Evolutionary conservation across 2,329 filamentous ascomycete genomes (phyloP), one percentile per base, ranked within the genome.

Genomic region (Aspergillus fischeri): DNA sequence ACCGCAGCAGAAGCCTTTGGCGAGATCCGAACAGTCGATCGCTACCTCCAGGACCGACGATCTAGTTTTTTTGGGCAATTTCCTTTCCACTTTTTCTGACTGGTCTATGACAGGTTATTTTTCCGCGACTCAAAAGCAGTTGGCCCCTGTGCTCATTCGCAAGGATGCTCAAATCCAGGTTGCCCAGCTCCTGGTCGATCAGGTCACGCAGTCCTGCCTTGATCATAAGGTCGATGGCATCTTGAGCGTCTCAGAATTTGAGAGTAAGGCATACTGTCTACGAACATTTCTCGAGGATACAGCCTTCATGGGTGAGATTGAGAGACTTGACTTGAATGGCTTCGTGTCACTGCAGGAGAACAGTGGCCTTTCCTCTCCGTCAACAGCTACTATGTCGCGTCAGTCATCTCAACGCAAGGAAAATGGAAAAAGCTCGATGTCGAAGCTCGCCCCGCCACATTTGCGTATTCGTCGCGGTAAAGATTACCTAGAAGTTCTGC

Each of bases 381-480:
- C 24, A 55, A 56, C 49, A 55, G 54, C 45, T 7, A 49, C 59
- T 47, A 57, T 61, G 45, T 47, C 59, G 28, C 60, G 67, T 20
- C 62, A 60, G 28, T 65, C 63, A 25, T 56, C 62, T 28, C 63
- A 67, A 14, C 63, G 64, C 21, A 72, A 69, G 60, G 68, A 71
- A 28, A 20, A 59, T 45, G 54, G 61, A 25, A 70, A 63, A 63
- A 70, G 67, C 52, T 70, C 71, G 35, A 76, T 78, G 55, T 72
- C 72, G 35, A 75, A 72, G 25, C 65, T 86, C n/a, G 70, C 71
- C 17, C 70, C 80, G 1, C 83, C 83, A 3, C 79, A 83, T 64
- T 65, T 87, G 32, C 78, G 80, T 41, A 71, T 86, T 11, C 80
- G 79, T 53, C 80, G 84, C 32, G 79, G 78, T 8, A 80, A 82